These are phyloP conservation scores for Talaromyces funiculosus DNA, from an alignment of 2,329 filamentous ascomycete species.

Conservation along the genomic window DNA sequence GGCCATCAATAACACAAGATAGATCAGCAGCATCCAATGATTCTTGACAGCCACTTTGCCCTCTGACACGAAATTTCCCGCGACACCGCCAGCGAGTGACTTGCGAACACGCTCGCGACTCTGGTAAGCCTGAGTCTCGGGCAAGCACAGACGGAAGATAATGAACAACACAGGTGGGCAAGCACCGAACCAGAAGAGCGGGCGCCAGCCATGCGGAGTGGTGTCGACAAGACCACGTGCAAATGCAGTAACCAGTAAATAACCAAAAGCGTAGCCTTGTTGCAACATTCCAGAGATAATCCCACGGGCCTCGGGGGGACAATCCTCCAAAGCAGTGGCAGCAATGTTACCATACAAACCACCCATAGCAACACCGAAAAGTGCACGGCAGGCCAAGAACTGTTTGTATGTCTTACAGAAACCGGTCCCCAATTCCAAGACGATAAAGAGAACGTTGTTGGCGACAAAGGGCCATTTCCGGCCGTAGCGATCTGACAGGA, in stretches of 20 bases:
- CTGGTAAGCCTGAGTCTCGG: conserved; percentile 71
- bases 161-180: conserved; percentile 77
- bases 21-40: conserved; percentile 75
- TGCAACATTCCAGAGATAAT: conserved; percentile 58
- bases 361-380: conserved; percentile 62
- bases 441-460: conserved; percentile 57
- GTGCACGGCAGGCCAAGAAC: conserved; percentile 54
- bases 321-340: conserved; percentile 59
- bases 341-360: conserved; percentile 58
- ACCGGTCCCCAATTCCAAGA: conserved; percentile 55
- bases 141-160: conserved; percentile 66
- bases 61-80: conserved; percentile 65
- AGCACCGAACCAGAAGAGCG: conserved; percentile 84
- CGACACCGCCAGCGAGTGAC: conserved; percentile 52
- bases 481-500: conserved; percentile 29
- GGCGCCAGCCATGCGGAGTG: conserved; percentile 73
- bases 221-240: conserved; percentile 54
- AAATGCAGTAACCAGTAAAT: conserved; percentile 56
- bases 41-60: conserved; percentile 71
- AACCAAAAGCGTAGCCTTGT: conserved; percentile 60
- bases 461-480: conserved; percentile 56
- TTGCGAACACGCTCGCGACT: conserved; percentile 60
- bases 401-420: conserved; percentile 54
- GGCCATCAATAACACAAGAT: conserved; percentile 80
- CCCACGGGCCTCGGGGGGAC: conserved; percentile 53